Base-by-base conservation (phyloP, 2,329 filamentous ascomycete genomes). In the Parascedosporium putredinis region DNA sequence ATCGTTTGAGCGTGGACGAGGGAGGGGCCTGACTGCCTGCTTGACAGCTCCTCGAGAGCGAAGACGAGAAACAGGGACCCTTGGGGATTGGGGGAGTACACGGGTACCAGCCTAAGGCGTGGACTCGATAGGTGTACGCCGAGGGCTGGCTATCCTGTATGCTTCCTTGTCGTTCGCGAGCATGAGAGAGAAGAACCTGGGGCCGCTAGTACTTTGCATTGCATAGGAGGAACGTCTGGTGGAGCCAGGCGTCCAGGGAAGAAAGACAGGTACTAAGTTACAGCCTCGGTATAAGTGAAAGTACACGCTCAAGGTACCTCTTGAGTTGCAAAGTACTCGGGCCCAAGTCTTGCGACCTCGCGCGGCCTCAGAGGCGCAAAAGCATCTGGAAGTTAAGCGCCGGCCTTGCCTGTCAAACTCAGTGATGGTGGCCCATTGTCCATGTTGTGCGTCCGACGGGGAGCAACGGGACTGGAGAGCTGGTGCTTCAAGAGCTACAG, bases 271-370 rank as follows among this genome's bases (percentile, higher is more conserved):
- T 42, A 42, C 38, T 20, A 42, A 18, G 16, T 20, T 42, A 16
- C n/a, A 20, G 38, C 38, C 38, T 42, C 38, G 38, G 38, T 42
- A 42, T 16, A 42, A 42, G 38, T 42, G 38, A 14, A 42, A 20
- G 38, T 42, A 42, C 38, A 42, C 38, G 38, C 14, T 12, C 12
- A 22, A 10, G 18, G 38, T 42, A 42, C 18, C 16, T 42, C n/a
- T n/a, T n/a, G n/a, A n/a, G n/a, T n/a, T n/a, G n/a, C n/a, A n/a
- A n/a, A n/a, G n/a, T n/a, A n/a, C n/a, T n/a, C n/a, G 14, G 20
- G 18, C 14, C 16, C 38, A 42, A 22, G 14, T 9, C 8, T 18
- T 22, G 10, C n/a, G 7, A 23, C 38, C 20, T 16, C 18, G 20
- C 38, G 16, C 38, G 12, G 38, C 12, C 38, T 10, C 20, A 42